Percentiles rank a stretch among this genome's conserved stretches.
phyloP scores from a whole-genome alignment of 2,329 filamentous ascomycete genomes.

The Arthrobotrys iridis region DNA sequence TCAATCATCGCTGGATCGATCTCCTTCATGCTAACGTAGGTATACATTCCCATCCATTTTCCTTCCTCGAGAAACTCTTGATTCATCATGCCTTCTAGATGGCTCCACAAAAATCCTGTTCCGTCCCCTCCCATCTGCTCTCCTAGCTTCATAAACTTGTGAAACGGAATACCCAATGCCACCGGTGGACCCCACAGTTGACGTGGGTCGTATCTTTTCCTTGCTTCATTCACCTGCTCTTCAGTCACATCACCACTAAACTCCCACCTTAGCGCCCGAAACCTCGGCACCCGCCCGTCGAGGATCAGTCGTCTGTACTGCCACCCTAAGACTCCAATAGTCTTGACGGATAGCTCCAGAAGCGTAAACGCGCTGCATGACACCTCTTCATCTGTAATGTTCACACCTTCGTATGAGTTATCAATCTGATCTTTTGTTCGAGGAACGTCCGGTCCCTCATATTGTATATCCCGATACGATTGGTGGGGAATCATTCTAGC shows the following conservation, averaged over 20 bases:
- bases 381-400: background rate
- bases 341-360: constrained; percentile 22
- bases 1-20: constrained; percentile 39
- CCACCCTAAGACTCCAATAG: constrained; percentile 12
- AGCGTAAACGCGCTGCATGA: constrained; percentile 1
- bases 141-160: constrained; percentile 38
- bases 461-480: background rate
- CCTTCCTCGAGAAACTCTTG: constrained; percentile 36
- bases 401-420: background rate
- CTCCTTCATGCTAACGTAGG: background rate
- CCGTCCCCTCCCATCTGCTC: background rate
- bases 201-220: constrained; percentile 1
- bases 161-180: constrained; percentile 35
- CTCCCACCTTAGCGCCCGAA: background rate
- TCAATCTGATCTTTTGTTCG: background rate
- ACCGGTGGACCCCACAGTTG: constrained; percentile 5
- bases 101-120: constrained; percentile 36
- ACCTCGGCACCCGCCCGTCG: background rate
- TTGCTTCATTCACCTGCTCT: background rate
- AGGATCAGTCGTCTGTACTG: background rate
- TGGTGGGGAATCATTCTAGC: background rate
- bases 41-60: constrained; percentile 42
- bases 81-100: constrained; percentile 37
- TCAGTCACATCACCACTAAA: background rate
- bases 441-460: background rate